Evolutionary conservation across 192 early-diverging fungal species (phyloP).

Genomic region (Backusella circina): DNA sequence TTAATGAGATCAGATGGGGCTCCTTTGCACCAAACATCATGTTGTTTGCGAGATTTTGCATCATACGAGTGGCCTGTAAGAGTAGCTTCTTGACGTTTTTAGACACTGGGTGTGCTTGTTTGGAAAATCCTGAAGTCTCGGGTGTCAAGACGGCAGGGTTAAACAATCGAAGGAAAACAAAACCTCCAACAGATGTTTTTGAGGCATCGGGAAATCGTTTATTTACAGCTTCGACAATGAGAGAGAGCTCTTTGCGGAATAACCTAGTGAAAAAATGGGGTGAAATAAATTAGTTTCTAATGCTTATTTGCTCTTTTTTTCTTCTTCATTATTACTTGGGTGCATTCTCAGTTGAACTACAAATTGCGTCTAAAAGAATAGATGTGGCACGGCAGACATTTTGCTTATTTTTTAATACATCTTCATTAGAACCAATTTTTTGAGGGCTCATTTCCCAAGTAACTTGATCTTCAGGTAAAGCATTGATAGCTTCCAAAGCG

Average conservation of each 20-base stretch:
- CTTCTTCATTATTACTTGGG: constrained; percentile 42
- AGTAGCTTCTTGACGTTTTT: constrained; percentile 78
- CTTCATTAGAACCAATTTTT: constrained; percentile 58
- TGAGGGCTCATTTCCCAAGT: constrained; percentile 88
- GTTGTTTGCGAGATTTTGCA: constrained; percentile 96
- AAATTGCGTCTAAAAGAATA: constrained; percentile 78
- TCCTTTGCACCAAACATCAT: constrained; percentile 96
- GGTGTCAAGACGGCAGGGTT: constrained; percentile 92
- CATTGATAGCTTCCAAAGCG: constrained; percentile 56
- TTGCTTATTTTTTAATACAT: constrained; percentile 64
- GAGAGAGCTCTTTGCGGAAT: constrained; percentile 76
- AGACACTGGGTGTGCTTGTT: constrained; percentile 49
- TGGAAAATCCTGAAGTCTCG: constrained; percentile 70
- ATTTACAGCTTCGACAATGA: constrained; percentile 71
- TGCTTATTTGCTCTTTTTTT: background rate
- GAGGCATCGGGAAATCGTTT: constrained; percentile 79
- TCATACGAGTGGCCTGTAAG: constrained; percentile 88
- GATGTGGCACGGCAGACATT: constrained; percentile 73
- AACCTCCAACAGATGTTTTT: constrained; percentile 86
- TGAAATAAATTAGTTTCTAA: background rate
- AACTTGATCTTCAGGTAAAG: constrained; percentile 30
- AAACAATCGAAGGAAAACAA: constrained; percentile 93
- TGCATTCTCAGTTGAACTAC: constrained; percentile 58
- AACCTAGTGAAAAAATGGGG: constrained; percentile 16
- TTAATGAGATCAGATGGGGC: constrained; percentile 84